Evolutionary conservation across 139 green algal genomes (phyloP), one percentile per base, ranked within the genome.

Genomic region (Chlorella sp.): DNA sequence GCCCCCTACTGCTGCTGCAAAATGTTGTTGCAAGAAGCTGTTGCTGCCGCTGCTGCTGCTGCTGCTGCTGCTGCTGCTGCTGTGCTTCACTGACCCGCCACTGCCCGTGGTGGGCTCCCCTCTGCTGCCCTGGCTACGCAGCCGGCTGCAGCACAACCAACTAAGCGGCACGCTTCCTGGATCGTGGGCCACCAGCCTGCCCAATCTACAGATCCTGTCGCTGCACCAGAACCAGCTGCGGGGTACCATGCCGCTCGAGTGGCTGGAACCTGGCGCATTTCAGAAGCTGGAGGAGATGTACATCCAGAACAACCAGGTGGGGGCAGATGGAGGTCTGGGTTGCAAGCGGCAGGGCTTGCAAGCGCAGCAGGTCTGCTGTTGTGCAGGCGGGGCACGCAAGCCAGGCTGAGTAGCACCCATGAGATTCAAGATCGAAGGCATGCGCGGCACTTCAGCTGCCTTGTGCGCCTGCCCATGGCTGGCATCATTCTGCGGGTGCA

Each of bases 261-360:
- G 78, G 78, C 39, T 30, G 1, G 4, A 16, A 0, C 12, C 9
- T 1, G 62, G 25, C 4, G 16, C 39, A 3, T 64, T 83, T 11
- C 28, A 41, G 13, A 36, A 55, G 17, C 78, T 83, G 28, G 62
- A 83, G 18, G 78, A 83, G 63, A 41, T 83, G 5, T 83, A 83
- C 41, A 30, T 83, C 39, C 78, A 83, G 39, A 44, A 51, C 39
- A 83, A 83, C 78, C n/a, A 23, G 76, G 76, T 82, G 76, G 0
- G 76, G 44, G 44, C 44, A 51, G 44, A 51, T n/a, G n/a, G n/a
- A n/a, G n/a, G n/a, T n/a, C 9, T 47, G 68, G 0, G 39, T 13
- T 3, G 64, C 64, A 71, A 28, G 28, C 28, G 28, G 23, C 9
- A 21, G 63, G n/a, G n/a, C n/a, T n/a, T n/a, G n/a, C n/a, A n/a